phyloP scores from a whole-genome alignment of 2,329 filamentous ascomycete species.

The Colletotrichum incanum region DNA sequence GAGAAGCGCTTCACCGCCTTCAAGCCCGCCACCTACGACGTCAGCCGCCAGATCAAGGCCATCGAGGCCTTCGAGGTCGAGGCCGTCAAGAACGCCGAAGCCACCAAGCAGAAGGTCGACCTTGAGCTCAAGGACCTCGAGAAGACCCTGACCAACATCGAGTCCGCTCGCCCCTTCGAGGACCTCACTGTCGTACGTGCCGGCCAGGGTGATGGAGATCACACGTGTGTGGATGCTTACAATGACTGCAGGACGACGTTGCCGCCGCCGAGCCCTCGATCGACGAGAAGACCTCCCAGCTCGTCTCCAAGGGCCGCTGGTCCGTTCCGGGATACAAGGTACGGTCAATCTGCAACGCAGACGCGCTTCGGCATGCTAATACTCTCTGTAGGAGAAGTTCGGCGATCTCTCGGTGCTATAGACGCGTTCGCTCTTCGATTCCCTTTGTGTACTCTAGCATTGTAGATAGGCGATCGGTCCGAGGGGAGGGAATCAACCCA shows the following conservation, averaged over 20 bases:
- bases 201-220: slow-evolving; percentile 19
- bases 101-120: slow-evolving; percentile 97
- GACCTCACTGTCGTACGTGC: slow-evolving; percentile 95
- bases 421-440: slow-evolving; percentile 64
- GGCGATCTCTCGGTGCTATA: slow-evolving; percentile 97
- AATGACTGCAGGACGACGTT: slow-evolving; percentile 84
- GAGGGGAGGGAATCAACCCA: slow-evolving; percentile 43
- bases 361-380: slow-evolving; percentile 59
- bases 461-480: slow-evolving; percentile 72
- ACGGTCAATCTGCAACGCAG: slow-evolving; percentile 54
- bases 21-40: slow-evolving; percentile 94
- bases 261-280: slow-evolving; percentile 95
- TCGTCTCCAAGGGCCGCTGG: slow-evolving; percentile 99
- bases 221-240: slow-evolving; percentile 44
- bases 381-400: slow-evolving; percentile 87
- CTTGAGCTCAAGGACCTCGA: slow-evolving; percentile 93
- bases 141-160: slow-evolving; percentile 97
- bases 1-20: slow-evolving; percentile 95
- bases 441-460: slow-evolving; percentile 78
- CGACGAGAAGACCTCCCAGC: slow-evolving; percentile 94
- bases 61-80: slow-evolving; percentile 98
- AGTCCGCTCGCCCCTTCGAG: slow-evolving; percentile 94
- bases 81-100: slow-evolving; percentile 96
- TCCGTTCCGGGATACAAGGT: slow-evolving; percentile 99
- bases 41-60: slow-evolving; percentile 94